Conservation (phyloP, 139 green algal genomes). For the Picochlorum sp. region DNA sequence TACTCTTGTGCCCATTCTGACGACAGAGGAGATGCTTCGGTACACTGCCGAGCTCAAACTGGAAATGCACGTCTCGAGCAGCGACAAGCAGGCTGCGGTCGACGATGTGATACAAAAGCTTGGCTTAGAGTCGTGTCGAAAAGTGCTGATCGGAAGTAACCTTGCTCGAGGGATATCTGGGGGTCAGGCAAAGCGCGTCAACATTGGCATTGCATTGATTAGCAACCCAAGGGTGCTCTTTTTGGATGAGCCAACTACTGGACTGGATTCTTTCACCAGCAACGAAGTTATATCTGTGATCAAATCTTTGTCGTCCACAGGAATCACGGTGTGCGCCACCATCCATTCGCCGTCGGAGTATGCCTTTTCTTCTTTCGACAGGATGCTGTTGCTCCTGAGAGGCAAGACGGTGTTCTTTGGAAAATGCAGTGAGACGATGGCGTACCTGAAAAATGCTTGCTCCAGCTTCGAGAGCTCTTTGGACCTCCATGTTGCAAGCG, state of each 20-base stretch:
- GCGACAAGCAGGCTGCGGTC: constrained; percentile 5
- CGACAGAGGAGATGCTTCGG: constrained; percentile 26
- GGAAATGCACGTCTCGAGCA: background rate
- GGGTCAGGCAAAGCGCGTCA: constrained; percentile 12
- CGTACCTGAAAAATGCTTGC: constrained; percentile 5
- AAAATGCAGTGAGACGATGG: constrained; percentile 6
- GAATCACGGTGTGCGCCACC: constrained; percentile 46
- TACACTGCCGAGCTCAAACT: constrained; percentile 38
- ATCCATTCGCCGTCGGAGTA: constrained; percentile 44
- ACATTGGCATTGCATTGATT: constrained; percentile 32
- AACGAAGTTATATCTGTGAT: constrained; percentile 43
- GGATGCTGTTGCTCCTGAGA: constrained; percentile 36
- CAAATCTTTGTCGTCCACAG: constrained; percentile 18
- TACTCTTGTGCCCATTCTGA: constrained; percentile 27
- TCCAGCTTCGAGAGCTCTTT: background rate
- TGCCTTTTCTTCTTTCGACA: constrained; percentile 47
- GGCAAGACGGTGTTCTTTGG: constrained; percentile 44
- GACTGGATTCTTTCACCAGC: constrained; percentile 53
- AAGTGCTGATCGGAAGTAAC: constrained; percentile 6
- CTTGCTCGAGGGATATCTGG: constrained; percentile 14
- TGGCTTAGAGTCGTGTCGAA: constrained; percentile 4
- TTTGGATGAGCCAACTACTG: constrained; percentile 51
- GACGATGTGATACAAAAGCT: constrained; percentile 8
- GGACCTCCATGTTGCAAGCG: background rate
- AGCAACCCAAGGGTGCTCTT: constrained; percentile 42